Evolutionary conservation across 2,329 filamentous ascomycete genomes (phyloP), one percentile per base, ranked within the genome.

Genomic region (Monilinia vaccinii-corymbosi): DNA sequence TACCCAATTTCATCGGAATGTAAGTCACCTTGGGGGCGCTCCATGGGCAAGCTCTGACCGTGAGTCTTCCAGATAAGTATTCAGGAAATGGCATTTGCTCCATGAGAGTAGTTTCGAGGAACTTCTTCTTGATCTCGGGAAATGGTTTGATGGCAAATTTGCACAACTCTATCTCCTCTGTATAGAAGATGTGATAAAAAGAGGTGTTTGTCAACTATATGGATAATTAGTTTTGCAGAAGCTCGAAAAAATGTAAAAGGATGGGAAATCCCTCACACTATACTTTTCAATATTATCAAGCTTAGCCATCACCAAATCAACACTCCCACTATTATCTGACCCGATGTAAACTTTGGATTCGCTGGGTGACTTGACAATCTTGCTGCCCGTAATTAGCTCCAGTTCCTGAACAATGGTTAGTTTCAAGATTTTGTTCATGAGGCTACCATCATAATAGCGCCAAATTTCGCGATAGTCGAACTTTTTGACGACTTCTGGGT

Each of bases 31-130:
- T 63, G 6, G 45, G 32, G 0, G 36, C 21, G 21, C 61, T 34
- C n/a, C 46, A 62, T 28, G 58, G 50, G 5, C 63, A 65, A 42
- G 66, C 67, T 32, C 66, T 62, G 9, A 69, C 52, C 3, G 63
- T 65, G 6, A 64, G 23, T 4, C 63, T 56, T 42, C 58, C 48
- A 7, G 51, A 25, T 13, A 70, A 47, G 14, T 58, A 63, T 21
- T 46, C 38, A 34, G 66, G 63, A 38, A 59, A 44, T 6, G 34
- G 9, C 9, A 18, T 40, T 25, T 56, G 58, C 34, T 68, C 65
- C 16, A 71, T 45, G 2, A 72, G 48, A 16, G 69, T 72, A 21
- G 64, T 70, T 47, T 69, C 61, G 40, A 68, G 64, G 18, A 64
- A 62, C 14, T 56, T 58, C 34, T 62, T 65, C 52, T 65, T 65